Conservation (phyloP, 768 basidiomycete species). For the Brasilioporus rufonigricans region DNA sequence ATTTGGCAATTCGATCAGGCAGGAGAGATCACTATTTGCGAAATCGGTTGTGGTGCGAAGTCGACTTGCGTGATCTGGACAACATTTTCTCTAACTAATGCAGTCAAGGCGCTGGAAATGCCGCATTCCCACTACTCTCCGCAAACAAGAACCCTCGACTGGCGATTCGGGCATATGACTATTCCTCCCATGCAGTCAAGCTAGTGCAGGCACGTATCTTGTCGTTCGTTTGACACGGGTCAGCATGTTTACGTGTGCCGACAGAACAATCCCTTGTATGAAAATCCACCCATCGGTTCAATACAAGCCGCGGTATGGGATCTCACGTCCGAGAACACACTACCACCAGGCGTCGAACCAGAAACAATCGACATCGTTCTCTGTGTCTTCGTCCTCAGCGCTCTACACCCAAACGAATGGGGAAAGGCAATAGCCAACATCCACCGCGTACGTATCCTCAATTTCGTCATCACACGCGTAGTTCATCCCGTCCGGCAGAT, state of each 20-base stretch:
- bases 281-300: conserved; percentile 60
- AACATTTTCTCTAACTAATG: neutral
- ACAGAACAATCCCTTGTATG: conserved; percentile 73
- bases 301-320: conserved; percentile 91
- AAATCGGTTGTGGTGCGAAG: conserved; percentile 84
- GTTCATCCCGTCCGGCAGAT: conserved; percentile 49
- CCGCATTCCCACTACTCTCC: conserved; percentile 85
- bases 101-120: conserved; percentile 84
- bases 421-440: conserved; percentile 75
- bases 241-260: neutral
- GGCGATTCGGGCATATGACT: conserved; percentile 81
- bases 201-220: conserved; percentile 69
- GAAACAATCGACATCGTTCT: conserved; percentile 83
- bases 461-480: neutral
- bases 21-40: conserved; percentile 72
- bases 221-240: neutral
- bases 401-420: conserved; percentile 95
- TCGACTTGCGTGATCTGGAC: neutral
- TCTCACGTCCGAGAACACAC: conserved; percentile 57
- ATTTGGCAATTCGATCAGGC: conserved; percentile 47
- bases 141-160: conserved; percentile 80
- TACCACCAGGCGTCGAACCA: conserved; percentile 63
- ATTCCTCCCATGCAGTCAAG: conserved; percentile 83
- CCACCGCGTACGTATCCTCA: conserved; percentile 53
- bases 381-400: conserved; percentile 93